Conservation (phyloP, 805 yeast species). For the Ogataea glucozyma region DNA sequence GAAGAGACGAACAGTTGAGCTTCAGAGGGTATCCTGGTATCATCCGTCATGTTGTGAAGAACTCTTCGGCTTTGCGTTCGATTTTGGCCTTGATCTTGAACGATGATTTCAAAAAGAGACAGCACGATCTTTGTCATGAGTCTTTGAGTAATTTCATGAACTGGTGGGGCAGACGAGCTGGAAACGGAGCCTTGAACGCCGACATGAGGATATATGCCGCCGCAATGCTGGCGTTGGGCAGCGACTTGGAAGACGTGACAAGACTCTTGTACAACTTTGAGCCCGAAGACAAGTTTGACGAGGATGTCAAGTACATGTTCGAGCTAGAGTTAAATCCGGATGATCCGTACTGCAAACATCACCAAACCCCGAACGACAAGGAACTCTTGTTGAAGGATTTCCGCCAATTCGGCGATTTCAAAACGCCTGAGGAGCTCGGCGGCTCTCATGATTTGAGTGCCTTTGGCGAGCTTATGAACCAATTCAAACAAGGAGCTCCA, state of each 20-base stretch:
- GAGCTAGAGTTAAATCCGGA: slow-evolving; percentile 34
- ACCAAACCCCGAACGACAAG: slow-evolving; percentile 5
- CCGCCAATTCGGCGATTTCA: slow-evolving; percentile 29
- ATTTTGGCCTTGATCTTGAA: slow-evolving; percentile 63
- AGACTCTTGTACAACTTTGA: slow-evolving; percentile 60
- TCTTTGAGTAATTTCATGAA: slow-evolving; percentile 61
- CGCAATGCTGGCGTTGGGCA: slow-evolving; percentile 51
- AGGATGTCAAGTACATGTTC: slow-evolving; percentile 46
- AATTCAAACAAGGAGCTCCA: slow-evolving; percentile 14
- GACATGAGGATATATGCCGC: slow-evolving; percentile 62
- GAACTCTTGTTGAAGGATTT: slow-evolving; percentile 14
- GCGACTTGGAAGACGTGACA: slow-evolving; percentile 49
- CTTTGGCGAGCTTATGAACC: slow-evolving; percentile 9
- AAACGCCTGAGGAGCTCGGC: slow-evolving; percentile 21
- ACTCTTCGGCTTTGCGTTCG: slow-evolving; percentile 63
- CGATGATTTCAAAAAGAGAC: slow-evolving; percentile 41
- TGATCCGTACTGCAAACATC: slow-evolving; percentile 22
- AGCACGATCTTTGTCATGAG: slow-evolving; percentile 60
- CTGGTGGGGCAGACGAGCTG: slow-evolving; percentile 63
- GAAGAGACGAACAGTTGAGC: slow-evolving; percentile 46
- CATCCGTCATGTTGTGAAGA: slow-evolving; percentile 54
- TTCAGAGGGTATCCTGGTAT: slow-evolving; percentile 45
- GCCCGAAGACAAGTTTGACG: slow-evolving; percentile 62
- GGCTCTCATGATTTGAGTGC: not conserved
- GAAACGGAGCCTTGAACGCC: slow-evolving; percentile 58